Base-by-base conservation (phyloP, 805 yeast genomes). In the Saturnispora diversa region DNA sequence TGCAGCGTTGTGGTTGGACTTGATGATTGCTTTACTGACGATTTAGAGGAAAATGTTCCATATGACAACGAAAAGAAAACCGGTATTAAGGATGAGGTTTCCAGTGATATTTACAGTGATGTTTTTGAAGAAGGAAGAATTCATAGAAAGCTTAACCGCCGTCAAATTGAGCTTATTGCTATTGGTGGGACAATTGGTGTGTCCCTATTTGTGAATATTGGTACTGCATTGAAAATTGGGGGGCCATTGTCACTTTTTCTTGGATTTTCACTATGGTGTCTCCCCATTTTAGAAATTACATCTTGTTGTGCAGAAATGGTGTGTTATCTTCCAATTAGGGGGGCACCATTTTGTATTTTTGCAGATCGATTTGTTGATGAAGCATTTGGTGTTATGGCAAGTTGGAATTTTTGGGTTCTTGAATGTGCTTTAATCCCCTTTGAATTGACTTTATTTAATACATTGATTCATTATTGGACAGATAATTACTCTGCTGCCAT, bases 101-200 rank as follows among this genome's bases (percentile, higher is more conserved):
- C 27, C 2, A 32, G 20, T 8, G 37, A 35, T 31, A 12, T 28
- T 6, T 20, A 37, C 17, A 40, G 20, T 17, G 17, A 30, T 8
- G n/a, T 22, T 8, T 48, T 35, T 35, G 49, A 40, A 40, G 31
- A 31, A 19, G 53, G 53, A 15, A 28, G 39, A 19, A 44, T 42
- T 6, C 53, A 50, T 28, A 40, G 74, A 20, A 58, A 35, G 21
- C 40, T 83, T 40, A 61, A 68, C 45, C 72, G 78, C 38, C 65
- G 94, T 45, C 94, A 84, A 60, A 77, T 83, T 16, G 84, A 81
- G 53, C 66, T 83, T 39, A 75, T 83, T 44, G 85, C 86, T 9
- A 79, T 83, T 15, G 84, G 87, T 37, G 50, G 70, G 29, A 66
- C 72, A 8, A 66, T 68, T 39, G 74, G 72, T 19, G 63, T 68